Conservation (phyloP, 2,329 filamentous ascomycete species). For the Botrytis fragariae region DNA sequence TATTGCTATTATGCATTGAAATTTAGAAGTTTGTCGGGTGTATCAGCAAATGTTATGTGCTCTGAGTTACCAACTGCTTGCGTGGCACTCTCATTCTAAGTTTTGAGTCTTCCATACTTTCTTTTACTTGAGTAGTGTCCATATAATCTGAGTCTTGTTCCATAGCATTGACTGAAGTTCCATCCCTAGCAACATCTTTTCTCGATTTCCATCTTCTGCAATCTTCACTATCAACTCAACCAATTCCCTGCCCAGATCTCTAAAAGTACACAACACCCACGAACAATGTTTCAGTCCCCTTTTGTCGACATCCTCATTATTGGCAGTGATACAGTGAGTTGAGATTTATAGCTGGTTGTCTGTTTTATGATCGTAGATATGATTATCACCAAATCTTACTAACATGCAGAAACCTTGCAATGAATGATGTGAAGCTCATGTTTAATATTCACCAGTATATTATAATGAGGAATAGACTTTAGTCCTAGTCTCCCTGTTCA, state of each 20-base stretch:
- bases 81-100: neutral
- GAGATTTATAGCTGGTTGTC: too few relatives aligned
- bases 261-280: neutral
- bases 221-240: too few relatives aligned
- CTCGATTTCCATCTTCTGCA: neutral
- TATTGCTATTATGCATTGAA: neutral
- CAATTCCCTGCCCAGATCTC: neutral
- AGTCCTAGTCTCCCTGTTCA: slow-evolving; percentile 24
- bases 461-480: slow-evolving; percentile 19
- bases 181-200: neutral
- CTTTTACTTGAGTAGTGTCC: neutral
- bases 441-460: too few relatives aligned
- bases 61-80: neutral
- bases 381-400: too few relatives aligned
- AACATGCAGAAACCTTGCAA: too few relatives aligned
- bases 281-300: neutral
- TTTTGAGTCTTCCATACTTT: neutral
- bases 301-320: neutral
- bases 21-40: neutral
- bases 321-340: neutral
- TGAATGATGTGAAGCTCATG: too few relatives aligned
- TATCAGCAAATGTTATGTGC: neutral
- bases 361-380: too few relatives aligned
- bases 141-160: neutral
- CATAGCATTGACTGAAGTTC: neutral